These are phyloP conservation scores for Suillus brevipes DNA, from an alignment of 768 basidiomycete genomes.

Conservation along the genomic window DNA sequence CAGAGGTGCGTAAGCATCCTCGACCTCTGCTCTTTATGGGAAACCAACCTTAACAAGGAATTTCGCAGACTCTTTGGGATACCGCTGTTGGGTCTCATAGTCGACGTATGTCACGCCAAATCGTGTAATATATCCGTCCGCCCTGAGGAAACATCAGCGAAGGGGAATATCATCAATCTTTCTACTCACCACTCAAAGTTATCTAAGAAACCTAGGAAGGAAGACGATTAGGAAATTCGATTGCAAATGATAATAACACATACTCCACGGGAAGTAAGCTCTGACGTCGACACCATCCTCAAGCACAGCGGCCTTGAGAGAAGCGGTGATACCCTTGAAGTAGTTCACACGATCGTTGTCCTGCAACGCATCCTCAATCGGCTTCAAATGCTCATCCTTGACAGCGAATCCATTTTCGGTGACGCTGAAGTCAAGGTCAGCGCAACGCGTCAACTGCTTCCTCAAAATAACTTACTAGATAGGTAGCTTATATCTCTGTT, in stretches of 20 bases:
- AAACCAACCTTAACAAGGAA: slow-evolving; percentile 53
- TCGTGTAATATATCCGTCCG: slow-evolving; percentile 67
- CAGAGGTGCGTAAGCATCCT: background rate
- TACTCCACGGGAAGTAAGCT: slow-evolving; percentile 71
- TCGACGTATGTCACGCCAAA: slow-evolving; percentile 75
- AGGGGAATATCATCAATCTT: background rate
- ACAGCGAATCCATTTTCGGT: slow-evolving; percentile 77
- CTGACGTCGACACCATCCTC: slow-evolving; percentile 64
- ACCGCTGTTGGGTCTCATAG: slow-evolving; percentile 65
- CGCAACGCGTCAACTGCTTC: background rate
- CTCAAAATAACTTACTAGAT: slow-evolving; percentile 45
- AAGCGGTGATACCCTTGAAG: slow-evolving; percentile 57
- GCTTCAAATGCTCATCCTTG: slow-evolving; percentile 57
- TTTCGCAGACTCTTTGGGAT: slow-evolving; percentile 61
- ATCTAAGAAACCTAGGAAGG: slow-evolving; percentile 54
- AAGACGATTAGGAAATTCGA: background rate
- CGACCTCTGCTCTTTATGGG: background rate
- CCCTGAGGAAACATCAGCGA: slow-evolving; percentile 30
- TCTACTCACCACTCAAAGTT: slow-evolving; percentile 62
- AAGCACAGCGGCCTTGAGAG: slow-evolving; percentile 55
- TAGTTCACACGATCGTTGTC: slow-evolving; percentile 69
- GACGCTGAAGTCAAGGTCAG: slow-evolving; percentile 40
- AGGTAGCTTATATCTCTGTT: slow-evolving; percentile 47
- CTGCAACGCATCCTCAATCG: slow-evolving; percentile 52
- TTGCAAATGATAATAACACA: slow-evolving; percentile 21